Percentiles rank a stretch among this genome's conserved stretches.
Conservation (phyloP, 768 basidiomycete genomes). For the Mycena floridula region DNA sequence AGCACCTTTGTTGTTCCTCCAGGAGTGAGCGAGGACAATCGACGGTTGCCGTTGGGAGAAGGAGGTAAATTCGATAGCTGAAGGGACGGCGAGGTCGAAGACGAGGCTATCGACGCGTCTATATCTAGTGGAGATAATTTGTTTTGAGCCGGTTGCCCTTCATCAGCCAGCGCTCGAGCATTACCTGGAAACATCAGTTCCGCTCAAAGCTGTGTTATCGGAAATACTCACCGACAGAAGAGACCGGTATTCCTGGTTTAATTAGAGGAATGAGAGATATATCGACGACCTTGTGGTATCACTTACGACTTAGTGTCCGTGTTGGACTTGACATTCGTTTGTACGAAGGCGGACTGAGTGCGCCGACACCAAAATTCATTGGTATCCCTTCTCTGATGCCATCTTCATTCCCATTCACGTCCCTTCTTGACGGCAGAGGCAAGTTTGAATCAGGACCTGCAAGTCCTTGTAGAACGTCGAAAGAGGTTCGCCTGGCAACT, state of each 20-base stretch:
- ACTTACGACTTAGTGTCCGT: slow-evolving; percentile 74
- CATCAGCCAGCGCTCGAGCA: slow-evolving; percentile 78
- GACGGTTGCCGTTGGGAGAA: slow-evolving; percentile 31
- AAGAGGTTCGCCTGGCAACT: slow-evolving; percentile 60
- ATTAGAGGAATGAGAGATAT: slow-evolving; percentile 12
- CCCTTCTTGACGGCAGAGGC: slow-evolving; percentile 59
- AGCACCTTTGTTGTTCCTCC: slow-evolving; percentile 85
- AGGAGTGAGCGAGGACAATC: slow-evolving; percentile 57
- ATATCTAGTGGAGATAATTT: slow-evolving; percentile 30
- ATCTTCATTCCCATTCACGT: slow-evolving; percentile 28
- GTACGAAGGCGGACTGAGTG: slow-evolving; percentile 29
- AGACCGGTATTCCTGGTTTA: slow-evolving; percentile 62
- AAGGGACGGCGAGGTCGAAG: slow-evolving; percentile 24
- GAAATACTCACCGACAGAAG: slow-evolving; percentile 62
- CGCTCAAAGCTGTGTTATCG: slow-evolving; percentile 9
- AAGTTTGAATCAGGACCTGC: slow-evolving; percentile 74
- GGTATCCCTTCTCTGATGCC: slow-evolving; percentile 75
- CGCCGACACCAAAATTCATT: slow-evolving; percentile 38
- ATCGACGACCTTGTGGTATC: no score
- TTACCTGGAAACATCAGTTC: slow-evolving; percentile 49
- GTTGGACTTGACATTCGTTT: slow-evolving; percentile 69
- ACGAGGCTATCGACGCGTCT: slow-evolving; percentile 16
- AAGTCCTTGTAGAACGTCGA: slow-evolving; percentile 61
- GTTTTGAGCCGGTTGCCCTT: slow-evolving; percentile 35
- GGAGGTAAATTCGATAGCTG: slow-evolving; percentile 47